phyloP scores from a whole-genome alignment of 2,329 filamentous ascomycete genomes.

The Sporothrix globosa region DNA sequence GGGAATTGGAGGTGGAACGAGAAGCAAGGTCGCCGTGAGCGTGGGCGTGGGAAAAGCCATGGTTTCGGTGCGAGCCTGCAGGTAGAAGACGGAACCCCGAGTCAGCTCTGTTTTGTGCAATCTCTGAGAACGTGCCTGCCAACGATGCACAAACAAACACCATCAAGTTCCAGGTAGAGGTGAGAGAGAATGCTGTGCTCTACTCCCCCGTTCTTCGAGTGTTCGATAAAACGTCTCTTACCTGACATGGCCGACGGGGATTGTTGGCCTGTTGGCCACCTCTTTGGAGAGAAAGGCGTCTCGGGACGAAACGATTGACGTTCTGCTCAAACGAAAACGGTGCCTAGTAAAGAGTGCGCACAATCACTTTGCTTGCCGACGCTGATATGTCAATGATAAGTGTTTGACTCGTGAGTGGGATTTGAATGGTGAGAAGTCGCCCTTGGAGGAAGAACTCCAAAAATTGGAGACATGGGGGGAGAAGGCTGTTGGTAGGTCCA shows the following conservation, averaged over 20 bases:
- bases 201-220: neutral
- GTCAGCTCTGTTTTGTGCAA: constrained; percentile 8
- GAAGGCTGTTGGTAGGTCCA: neutral
- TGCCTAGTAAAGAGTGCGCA: neutral
- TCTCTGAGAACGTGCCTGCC: neutral
- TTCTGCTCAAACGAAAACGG: neutral
- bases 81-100: neutral
- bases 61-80: constrained; percentile 17
- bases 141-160: neutral
- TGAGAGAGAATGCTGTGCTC: neutral
- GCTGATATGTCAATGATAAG: neutral
- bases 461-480: constrained; percentile 19
- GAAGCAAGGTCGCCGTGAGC: constrained; percentile 22
- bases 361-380: neutral
- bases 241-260: neutral
- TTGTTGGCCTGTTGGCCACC: neutral
- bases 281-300: neutral
- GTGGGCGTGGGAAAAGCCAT: constrained; percentile 17
- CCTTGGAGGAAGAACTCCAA: neutral
- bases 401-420: constrained; percentile 3
- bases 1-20: constrained; percentile 33
- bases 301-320: too few relatives aligned
- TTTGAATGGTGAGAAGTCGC: neutral
- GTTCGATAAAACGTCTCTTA: constrained; percentile 5
- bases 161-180: neutral